phyloP scores from a whole-genome alignment of 768 basidiomycete genomes.

The Rhodotorula diobovata region DNA sequence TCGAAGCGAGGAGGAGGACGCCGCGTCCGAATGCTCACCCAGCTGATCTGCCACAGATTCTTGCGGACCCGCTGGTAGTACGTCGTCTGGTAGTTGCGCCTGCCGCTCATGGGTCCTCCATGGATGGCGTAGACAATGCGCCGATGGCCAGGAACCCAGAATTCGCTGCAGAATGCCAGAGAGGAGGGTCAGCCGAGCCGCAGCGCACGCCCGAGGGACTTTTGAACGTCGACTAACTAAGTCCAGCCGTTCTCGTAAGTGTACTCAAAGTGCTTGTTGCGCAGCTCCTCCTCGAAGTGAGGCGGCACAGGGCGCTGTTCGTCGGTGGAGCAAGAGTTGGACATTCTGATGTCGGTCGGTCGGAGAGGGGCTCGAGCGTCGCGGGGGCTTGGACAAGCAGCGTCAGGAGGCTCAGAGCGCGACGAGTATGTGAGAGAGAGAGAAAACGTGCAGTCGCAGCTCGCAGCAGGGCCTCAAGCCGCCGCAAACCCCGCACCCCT shows the following conservation, averaged over 20 bases:
- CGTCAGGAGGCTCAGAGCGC: no score
- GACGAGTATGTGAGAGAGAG: no score
- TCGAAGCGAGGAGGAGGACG: no score
- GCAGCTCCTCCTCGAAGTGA: slow-evolving; percentile 32
- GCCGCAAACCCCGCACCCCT: no score
- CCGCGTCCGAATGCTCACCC: no score
- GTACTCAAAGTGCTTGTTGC: slow-evolving; percentile 29
- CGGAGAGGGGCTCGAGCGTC: no score
- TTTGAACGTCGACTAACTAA: background rate
- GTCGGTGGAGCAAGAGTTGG: background rate
- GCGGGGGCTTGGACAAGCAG: no score
- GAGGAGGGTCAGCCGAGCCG: no score
- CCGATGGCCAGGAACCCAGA: slow-evolving; percentile 21
- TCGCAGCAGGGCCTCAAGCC: no score
- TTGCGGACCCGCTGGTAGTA: slow-evolving; percentile 31
- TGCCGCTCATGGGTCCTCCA: slow-evolving; percentile 24
- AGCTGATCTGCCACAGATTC: slow-evolving; percentile 27
- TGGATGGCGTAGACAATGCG: slow-evolving; percentile 22
- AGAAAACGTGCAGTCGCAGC: no score
- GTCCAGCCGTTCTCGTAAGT: slow-evolving; percentile 32
- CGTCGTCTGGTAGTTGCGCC: slow-evolving; percentile 27
- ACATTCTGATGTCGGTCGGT: no score
- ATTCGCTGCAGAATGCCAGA: slow-evolving; percentile 7
- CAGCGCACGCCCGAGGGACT: no score
- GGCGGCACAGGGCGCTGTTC: slow-evolving; percentile 1